Evolutionary conservation across 2,329 filamentous ascomycete genomes (phyloP).

Genomic region (Tolypocladium ovalisporum): DNA sequence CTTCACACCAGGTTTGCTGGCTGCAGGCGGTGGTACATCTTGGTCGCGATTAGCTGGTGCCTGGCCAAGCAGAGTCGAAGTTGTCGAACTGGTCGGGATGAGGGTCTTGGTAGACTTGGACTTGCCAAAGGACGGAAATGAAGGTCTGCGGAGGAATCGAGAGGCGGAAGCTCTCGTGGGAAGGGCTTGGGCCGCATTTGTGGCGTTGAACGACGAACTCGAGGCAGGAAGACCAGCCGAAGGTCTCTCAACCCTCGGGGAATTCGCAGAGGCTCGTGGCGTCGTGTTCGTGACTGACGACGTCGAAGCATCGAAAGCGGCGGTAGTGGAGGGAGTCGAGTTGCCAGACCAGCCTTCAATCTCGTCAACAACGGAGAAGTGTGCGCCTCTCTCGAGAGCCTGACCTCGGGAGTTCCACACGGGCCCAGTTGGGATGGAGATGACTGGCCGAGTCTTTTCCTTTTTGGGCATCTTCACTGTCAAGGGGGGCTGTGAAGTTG

Average conservation of each 20-base stretch:
- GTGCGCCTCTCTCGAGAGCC: constrained; percentile 22
- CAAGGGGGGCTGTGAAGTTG: background rate
- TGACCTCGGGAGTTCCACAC: constrained; percentile 24
- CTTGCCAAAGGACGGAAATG: constrained; percentile 2
- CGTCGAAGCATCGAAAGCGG: background rate
- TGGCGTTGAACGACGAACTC: constrained; percentile 15
- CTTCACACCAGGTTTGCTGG: background rate
- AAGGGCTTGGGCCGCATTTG: background rate
- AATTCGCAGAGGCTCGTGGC: constrained; percentile 19
- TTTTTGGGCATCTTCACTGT: constrained; percentile 1
- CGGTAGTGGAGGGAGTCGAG: background rate
- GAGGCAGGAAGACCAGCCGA: constrained; percentile 18
- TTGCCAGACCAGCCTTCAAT: constrained; percentile 22
- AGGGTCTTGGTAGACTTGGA: constrained; percentile 3
- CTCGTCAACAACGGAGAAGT: constrained; percentile 20
- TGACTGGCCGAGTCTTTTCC: constrained; percentile 14
- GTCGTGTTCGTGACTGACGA: constrained; percentile 6
- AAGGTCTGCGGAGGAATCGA: constrained; percentile 8
- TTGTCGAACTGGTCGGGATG: constrained; percentile 6
- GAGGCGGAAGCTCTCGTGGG: background rate
- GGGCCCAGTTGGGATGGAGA: constrained; percentile 26
- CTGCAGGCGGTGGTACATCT: constrained; percentile 11
- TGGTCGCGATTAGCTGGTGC: constrained; percentile 12
- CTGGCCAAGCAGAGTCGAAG: constrained; percentile 4
- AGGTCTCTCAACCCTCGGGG: constrained; percentile 12